phyloP scores from a whole-genome alignment of 2,329 filamentous ascomycete species.

The Aspergillus amoenus region DNA sequence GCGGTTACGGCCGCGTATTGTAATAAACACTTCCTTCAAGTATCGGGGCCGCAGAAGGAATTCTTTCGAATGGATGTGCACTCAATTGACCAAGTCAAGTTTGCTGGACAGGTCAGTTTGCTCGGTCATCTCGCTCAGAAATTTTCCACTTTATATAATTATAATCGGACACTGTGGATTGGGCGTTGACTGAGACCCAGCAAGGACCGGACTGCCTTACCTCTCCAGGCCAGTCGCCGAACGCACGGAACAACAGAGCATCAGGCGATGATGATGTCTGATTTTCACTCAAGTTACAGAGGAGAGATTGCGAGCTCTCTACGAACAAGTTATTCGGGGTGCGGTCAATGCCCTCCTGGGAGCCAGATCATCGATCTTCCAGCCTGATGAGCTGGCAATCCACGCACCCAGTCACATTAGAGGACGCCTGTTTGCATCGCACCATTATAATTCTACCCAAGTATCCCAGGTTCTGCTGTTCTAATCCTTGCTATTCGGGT shows the following conservation, averaged over 20 bases:
- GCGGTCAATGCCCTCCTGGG: neutral
- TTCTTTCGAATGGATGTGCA: neutral
- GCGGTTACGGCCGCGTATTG: neutral
- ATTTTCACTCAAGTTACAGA: neutral
- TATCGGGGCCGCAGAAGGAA: neutral
- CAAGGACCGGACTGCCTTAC: constrained; percentile 7
- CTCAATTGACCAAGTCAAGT: neutral
- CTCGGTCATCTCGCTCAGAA: neutral
- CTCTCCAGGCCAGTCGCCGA: neutral
- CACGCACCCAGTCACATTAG: neutral
- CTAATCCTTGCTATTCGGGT: neutral
- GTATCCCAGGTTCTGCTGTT: neutral
- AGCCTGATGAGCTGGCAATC: constrained; percentile 10
- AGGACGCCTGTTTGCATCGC: neutral
- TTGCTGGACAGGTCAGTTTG: neutral
- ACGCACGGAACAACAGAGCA: neutral
- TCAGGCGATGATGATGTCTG: neutral
- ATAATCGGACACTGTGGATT: neutral
- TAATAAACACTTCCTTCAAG: neutral
- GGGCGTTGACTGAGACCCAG: constrained; percentile 1
- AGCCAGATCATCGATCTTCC: neutral
- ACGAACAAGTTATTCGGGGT: neutral
- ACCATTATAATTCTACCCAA: constrained; percentile 2
- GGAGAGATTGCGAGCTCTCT: neutral
- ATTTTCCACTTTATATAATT: neutral